Percentiles rank a stretch among this genome's conserved stretches.
phyloP scores from a whole-genome alignment of 2,329 filamentous ascomycete genomes.

The Exophiala phaeomuriformis region DNA sequence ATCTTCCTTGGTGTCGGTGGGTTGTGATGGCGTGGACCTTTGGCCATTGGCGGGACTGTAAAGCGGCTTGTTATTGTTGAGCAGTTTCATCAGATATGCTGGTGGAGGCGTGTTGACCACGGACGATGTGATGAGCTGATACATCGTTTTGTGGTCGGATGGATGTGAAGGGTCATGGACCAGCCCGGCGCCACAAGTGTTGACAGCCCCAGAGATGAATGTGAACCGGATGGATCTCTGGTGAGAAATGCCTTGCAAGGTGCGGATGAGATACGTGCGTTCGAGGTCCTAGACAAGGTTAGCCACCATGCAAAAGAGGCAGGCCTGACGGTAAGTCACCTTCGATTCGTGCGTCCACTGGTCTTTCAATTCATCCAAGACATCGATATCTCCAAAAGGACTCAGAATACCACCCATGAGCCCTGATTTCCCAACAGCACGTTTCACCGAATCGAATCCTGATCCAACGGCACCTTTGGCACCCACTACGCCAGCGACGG shows the following conservation, averaged over 20 bases:
- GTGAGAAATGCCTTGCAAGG: slow-evolving; percentile 87
- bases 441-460: slow-evolving; percentile 92
- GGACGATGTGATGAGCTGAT: slow-evolving; percentile 88
- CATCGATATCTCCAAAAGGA: slow-evolving; percentile 91
- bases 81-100: slow-evolving; percentile 79
- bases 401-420: slow-evolving; percentile 94
- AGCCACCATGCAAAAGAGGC: neutral
- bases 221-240: slow-evolving; percentile 96
- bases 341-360: slow-evolving; percentile 98
- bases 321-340: slow-evolving; percentile 35
- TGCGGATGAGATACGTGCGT: slow-evolving; percentile 90
- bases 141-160: slow-evolving; percentile 97
- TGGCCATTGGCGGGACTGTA: slow-evolving; percentile 89
- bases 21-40: slow-evolving; percentile 54
- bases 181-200: slow-evolving; percentile 82
- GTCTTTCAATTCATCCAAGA: slow-evolving; percentile 88
- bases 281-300: slow-evolving; percentile 63
- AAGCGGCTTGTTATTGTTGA: slow-evolving; percentile 78
- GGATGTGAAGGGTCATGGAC: slow-evolving; percentile 90
- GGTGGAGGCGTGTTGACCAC: slow-evolving; percentile 85
- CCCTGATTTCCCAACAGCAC: slow-evolving; percentile 88
- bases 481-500: slow-evolving; percentile 88
- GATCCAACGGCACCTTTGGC: slow-evolving; percentile 88
- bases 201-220: slow-evolving; percentile 85
- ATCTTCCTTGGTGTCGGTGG: slow-evolving; percentile 93